Percentiles rank a stretch among this genome's conserved stretches.
These are phyloP conservation scores for Aciculoconidium aculeatum DNA, from an alignment of 805 yeast species.

Conservation along the genomic window DNA sequence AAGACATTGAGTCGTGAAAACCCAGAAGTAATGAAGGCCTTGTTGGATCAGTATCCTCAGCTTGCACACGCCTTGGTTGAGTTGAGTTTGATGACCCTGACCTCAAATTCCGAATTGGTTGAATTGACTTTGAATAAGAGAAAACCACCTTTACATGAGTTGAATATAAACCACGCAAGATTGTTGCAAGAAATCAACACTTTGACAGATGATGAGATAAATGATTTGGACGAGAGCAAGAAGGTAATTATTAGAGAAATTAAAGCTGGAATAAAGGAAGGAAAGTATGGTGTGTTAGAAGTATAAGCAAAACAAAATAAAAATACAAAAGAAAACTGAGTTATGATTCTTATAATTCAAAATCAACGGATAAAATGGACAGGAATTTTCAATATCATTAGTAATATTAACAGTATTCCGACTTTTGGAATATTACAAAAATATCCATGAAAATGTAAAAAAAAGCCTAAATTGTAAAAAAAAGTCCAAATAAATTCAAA, in stretches of 20 bases:
- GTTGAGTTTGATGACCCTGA: conserved; percentile 37
- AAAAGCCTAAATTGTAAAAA: no score
- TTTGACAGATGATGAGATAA: conserved; percentile 26
- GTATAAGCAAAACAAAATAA: no score
- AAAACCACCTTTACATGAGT: conserved; percentile 22
- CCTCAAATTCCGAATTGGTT: conserved; percentile 30
- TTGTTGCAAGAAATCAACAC: conserved; percentile 24
- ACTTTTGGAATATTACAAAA: no score
- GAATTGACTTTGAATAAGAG: conserved; percentile 31
- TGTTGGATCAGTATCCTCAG: conserved; percentile 73
- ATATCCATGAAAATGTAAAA: no score
- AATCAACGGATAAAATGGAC: no score
- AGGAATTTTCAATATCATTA: no score
- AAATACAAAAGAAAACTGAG: no score
- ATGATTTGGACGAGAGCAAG: conserved; percentile 19
- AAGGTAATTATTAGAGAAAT: conserved; percentile 12
- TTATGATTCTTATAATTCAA: no score
- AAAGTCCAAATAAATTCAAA: no score
- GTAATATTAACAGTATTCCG: no score
- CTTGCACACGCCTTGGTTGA: conserved; percentile 79
- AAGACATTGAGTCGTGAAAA: conserved; percentile 51
- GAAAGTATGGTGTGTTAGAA: conserved; percentile 18
- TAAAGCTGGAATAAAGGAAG: conserved; percentile 16
- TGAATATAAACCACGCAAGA: conserved; percentile 28
- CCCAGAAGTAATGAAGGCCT: conserved; percentile 51